Evolutionary conservation across 2,329 filamentous ascomycete genomes (phyloP), one percentile per base, ranked within the genome.

Genomic region (Cercospora sesami): DNA sequence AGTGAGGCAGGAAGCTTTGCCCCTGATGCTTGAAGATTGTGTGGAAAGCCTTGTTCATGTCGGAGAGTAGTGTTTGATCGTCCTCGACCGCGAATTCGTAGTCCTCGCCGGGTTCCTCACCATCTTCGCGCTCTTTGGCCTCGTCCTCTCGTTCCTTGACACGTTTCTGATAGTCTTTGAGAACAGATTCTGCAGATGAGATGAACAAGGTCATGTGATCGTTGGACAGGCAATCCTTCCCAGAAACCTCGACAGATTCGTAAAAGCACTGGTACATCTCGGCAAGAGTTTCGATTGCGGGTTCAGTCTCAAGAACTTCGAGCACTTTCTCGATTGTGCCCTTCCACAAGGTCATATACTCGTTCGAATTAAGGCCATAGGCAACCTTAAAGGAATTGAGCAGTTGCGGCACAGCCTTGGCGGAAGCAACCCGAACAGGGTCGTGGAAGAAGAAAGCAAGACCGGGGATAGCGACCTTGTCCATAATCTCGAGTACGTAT

Each of bases 231-330:
- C 90, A 94, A 74, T 91, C 89, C 80, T 92, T 92, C 68, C 94
- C 94, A 72, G 96, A 88, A 23, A 97, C 94, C 81, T 98, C 94
- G 7, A 99, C 90, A 28, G 93, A 97, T 80, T 99, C 95, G 80
- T 99, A 99, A 84, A 99, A 99, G 83, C 95, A 99, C 80, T 98
- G 94, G 81, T 97, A 99, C 93, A 99, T 97, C 81, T 98, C 95
- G 1, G 95, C 94, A 58, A 99, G 86, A 0, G 95, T 97, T 75
- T 99, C 95, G 68, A 99, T 94, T 1, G 94, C 93, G 21, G 95
- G 94, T 82, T 99, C 95, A 0, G 94, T 94, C 69, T 90, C 92
- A 45, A 99, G 86, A 1, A 97, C 94, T 79, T 98, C 95, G 10
- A 99, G 88, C 39, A 98, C 86, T 82, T 97, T 97, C 75, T 92